Percentiles rank a stretch among this genome's conserved stretches.
Evolutionary conservation across 1,139 yeast genomes (phyloP).

Genomic region (Lodderomyces orthopsilosis): DNA sequence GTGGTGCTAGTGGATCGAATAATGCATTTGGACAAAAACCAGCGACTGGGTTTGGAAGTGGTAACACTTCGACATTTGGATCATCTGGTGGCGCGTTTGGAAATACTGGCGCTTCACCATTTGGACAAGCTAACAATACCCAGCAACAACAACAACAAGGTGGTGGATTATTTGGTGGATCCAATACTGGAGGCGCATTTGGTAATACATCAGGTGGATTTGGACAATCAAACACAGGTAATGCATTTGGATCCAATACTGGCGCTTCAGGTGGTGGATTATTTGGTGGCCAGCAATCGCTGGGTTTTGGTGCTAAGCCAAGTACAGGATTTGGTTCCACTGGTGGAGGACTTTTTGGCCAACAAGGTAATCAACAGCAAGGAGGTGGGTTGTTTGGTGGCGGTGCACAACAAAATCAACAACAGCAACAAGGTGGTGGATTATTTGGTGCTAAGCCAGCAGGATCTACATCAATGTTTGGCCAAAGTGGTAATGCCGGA

Average conservation of each 20-base stretch:
- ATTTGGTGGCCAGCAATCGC: slow-evolving; percentile 8
- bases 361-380: slow-evolving; percentile 18
- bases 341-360: slow-evolving; percentile 15
- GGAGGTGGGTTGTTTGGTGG: slow-evolving; percentile 17
- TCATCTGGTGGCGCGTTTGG: slow-evolving; percentile 21
- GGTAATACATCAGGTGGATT: slow-evolving; percentile 15
- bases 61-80: slow-evolving; percentile 20
- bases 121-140: slow-evolving; percentile 12
- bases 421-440: slow-evolving; percentile 7
- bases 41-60: slow-evolving; percentile 21
- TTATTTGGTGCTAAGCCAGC: slow-evolving; percentile 28
- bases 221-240: slow-evolving; percentile 12
- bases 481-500: slow-evolving; percentile 7
- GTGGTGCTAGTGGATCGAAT: slow-evolving; percentile 7
- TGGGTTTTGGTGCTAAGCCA: slow-evolving; percentile 20
- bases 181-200: slow-evolving; percentile 19
- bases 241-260: slow-evolving; percentile 19
- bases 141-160: slow-evolving; percentile 15
- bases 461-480: slow-evolving; percentile 17
- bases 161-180: slow-evolving; percentile 21
- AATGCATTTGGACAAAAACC: slow-evolving; percentile 22
- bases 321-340: slow-evolving; percentile 12
- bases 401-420: slow-evolving; percentile 6
- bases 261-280: slow-evolving; percentile 14
- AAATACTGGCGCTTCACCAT: slow-evolving; percentile 15